Conservation (phyloP, 2,329 filamentous ascomycete genomes). For the Canariomyces notabilis region DNA sequence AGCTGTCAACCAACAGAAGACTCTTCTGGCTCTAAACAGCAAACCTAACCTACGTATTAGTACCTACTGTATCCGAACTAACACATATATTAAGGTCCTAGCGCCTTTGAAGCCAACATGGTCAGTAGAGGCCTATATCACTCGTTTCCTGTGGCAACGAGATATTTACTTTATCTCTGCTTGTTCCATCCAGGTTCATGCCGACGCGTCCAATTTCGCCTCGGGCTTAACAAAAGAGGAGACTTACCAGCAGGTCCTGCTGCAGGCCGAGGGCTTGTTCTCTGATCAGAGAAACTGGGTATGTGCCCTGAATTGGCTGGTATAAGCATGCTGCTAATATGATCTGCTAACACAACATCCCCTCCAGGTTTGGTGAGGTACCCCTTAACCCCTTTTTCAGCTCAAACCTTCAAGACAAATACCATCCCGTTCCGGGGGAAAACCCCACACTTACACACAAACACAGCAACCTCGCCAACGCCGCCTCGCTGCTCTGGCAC, state of each 20-base stretch:
- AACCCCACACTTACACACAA: background rate
- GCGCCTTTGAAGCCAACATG: too few relatives aligned
- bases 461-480: conserved; percentile 68
- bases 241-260: conserved; percentile 68
- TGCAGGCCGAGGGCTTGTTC: conserved; percentile 65
- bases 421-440: too few relatives aligned
- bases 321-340: too few relatives aligned
- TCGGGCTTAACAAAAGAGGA: conserved; percentile 62
- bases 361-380: background rate
- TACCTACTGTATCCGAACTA: too few relatives aligned
- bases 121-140: background rate
- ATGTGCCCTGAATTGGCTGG: conserved; percentile 24
- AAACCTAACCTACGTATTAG: too few relatives aligned
- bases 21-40: too few relatives aligned
- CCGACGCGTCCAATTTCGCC: conserved; percentile 71
- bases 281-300: conserved; percentile 77
- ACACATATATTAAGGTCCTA: too few relatives aligned
- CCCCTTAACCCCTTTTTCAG: background rate
- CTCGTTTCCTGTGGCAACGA: background rate
- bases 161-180: background rate
- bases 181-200: conserved; percentile 57
- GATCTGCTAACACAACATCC: too few relatives aligned
- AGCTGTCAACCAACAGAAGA: too few relatives aligned
- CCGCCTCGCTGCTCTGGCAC: conserved; percentile 73
- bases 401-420: conserved; percentile 11